Evolutionary conservation across 2,329 filamentous ascomycete genomes (phyloP).

Genomic region (Penicillium crustosum): DNA sequence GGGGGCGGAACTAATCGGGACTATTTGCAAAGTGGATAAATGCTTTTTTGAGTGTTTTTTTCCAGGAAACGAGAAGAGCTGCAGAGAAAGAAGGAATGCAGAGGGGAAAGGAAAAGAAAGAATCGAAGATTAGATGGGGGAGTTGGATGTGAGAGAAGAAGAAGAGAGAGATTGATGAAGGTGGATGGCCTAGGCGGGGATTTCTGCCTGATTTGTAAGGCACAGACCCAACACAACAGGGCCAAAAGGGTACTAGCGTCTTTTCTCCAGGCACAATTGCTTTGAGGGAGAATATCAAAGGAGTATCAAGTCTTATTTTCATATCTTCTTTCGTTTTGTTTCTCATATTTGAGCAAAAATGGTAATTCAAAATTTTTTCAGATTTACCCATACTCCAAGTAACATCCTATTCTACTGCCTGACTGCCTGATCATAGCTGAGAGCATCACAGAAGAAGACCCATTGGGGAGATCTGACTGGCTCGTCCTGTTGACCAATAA

Average conservation of each 20-base stretch:
- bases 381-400: background rate
- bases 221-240: background rate
- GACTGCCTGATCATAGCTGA: background rate
- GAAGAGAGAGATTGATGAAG: slow-evolving; percentile 19
- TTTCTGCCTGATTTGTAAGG: background rate
- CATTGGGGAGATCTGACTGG: slow-evolving; percentile 3
- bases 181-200: slow-evolving; percentile 22
- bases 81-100: slow-evolving; percentile 34
- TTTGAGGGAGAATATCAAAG: background rate
- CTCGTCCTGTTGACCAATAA: slow-evolving; percentile 16
- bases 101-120: slow-evolving; percentile 28
- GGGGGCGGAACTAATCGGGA: slow-evolving; percentile 25
- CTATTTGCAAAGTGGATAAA: slow-evolving; percentile 23
- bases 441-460: background rate
- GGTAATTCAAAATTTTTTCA: background rate
- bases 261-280: background rate
- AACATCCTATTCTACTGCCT: background rate
- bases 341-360: background rate
- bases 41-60: slow-evolving; percentile 25
- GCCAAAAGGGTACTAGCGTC: slow-evolving; percentile 6
- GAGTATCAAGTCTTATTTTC: background rate
- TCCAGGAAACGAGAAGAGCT: slow-evolving; percentile 26
- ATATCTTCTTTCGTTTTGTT: background rate
- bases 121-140: slow-evolving; percentile 29
- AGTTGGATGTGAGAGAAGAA: slow-evolving; percentile 18